Conservation (phyloP, 441 rosid genomes). For the Corymbia citriodora region DNA sequence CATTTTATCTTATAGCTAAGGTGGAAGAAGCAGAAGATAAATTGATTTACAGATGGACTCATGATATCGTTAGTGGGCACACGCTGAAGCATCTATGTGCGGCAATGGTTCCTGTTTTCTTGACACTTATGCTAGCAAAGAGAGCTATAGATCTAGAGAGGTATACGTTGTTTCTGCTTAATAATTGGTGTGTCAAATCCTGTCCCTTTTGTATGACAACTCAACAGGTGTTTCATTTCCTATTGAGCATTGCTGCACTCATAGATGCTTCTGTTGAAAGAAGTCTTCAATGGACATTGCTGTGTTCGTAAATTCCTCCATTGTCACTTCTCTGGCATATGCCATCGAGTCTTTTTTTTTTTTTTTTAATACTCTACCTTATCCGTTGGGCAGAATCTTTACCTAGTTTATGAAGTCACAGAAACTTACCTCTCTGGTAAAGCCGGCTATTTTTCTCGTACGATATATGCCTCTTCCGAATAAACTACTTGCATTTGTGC, state of each 20-base stretch:
- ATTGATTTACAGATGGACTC: conserved; percentile 70
- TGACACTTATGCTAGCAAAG: conserved; percentile 86
- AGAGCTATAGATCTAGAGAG: conserved; percentile 62
- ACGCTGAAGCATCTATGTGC: conserved; percentile 87
- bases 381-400: background rate
- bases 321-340: background rate
- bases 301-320: background rate
- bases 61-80: conserved; percentile 79
- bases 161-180: conserved; percentile 12
- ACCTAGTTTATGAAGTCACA: background rate
- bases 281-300: background rate
- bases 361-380: background rate
- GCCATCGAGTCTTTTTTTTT: background rate
- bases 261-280: background rate
- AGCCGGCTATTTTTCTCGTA: background rate
- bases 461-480: background rate
- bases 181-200: background rate
- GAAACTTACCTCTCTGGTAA: background rate
- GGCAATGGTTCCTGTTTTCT: conserved; percentile 91
- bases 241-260: background rate
- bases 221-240: background rate
- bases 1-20: conserved; percentile 80
- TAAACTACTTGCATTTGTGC: background rate
- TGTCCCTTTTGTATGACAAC: background rate
- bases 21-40: conserved; percentile 90